A percentile compares a stretch with the other conserved stretches of the same genome.
Evolutionary conservation across 306 rosid genomes (phyloP).

Genomic region (Vicia faba): DNA sequence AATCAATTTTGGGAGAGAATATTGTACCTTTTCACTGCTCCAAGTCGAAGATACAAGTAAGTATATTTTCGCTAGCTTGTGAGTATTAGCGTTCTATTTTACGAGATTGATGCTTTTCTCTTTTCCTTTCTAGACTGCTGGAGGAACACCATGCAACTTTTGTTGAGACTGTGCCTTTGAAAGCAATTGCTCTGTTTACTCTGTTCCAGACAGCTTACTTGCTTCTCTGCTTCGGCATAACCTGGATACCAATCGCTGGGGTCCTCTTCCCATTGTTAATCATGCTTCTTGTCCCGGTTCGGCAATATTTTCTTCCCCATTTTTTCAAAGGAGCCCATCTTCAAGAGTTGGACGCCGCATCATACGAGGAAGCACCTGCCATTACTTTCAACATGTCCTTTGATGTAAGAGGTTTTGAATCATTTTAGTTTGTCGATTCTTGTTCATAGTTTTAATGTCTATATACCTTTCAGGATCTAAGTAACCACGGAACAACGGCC

Average conservation of each 20-base stretch:
- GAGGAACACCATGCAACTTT: conserved; percentile 79
- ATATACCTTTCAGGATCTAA: conserved; percentile 51
- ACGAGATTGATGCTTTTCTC: conserved; percentile 32
- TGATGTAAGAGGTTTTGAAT: conserved; percentile 56
- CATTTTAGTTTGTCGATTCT: too few species aligned
- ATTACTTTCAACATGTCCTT: conserved; percentile 74
- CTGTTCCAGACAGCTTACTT: conserved; percentile 84
- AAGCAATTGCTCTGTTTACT: conserved; percentile 74
- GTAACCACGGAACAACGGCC: conserved; percentile 50
- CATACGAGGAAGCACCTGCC: conserved; percentile 85
- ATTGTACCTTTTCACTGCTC: conserved; percentile 88
- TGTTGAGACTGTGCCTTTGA: conserved; percentile 87
- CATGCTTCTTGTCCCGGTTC: conserved; percentile 97
- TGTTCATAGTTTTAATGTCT: too few species aligned
- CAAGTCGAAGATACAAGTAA: conserved; percentile 94
- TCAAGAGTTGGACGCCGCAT: conserved; percentile 90
- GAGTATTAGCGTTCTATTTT: conserved; percentile 23
- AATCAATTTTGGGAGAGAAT: conserved; percentile 98
- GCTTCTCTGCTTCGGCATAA: conserved; percentile 86
- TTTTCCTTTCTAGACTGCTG: conserved; percentile 65
- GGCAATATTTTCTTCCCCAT: conserved; percentile 82
- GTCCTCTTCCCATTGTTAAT: conserved; percentile 89
- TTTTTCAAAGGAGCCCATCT: conserved; percentile 87
- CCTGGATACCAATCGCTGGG: conserved; percentile 97
- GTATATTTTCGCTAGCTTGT: conserved; percentile 28